Conservation (phyloP, 2,329 filamentous ascomycete species). For the Trichoderma pleuroti region DNA sequence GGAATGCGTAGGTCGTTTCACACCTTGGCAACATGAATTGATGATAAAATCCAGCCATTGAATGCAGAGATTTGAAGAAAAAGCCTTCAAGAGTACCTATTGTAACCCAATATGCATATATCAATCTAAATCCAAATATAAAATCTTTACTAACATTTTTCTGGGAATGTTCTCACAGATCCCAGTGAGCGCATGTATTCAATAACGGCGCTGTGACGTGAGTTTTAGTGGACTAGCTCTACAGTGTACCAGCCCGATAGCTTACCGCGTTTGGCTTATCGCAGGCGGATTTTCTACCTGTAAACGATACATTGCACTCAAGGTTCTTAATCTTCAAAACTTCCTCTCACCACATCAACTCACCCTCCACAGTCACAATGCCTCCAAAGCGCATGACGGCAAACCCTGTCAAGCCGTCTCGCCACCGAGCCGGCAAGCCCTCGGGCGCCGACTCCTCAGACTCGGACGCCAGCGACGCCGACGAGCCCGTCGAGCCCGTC, state of each 20-base stretch:
- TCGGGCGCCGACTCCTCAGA: slow-evolving; percentile 53
- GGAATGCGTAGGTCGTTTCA: not conserved
- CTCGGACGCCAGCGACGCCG: slow-evolving; percentile 46
- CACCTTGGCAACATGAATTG: no score
- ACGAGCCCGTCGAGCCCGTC: slow-evolving; percentile 27
- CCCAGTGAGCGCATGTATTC: not conserved
- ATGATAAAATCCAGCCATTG: no score
- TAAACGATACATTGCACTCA: no score
- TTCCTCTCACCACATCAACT: not conserved
- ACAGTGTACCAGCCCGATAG: not conserved
- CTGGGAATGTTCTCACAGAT: not conserved
- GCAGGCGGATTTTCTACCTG: not conserved
- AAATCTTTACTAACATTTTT: not conserved
- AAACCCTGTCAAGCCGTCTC: slow-evolving; percentile 74
- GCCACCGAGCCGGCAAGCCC: slow-evolving; percentile 83
- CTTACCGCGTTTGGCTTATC: not conserved
- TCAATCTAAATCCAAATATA: not conserved
- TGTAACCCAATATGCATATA: not conserved
- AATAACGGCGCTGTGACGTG: not conserved
- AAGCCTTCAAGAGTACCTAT: rapidly evolving
- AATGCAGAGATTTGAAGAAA: not conserved
- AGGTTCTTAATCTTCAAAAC: no score
- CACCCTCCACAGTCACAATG: slow-evolving; percentile 35
- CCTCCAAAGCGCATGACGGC: slow-evolving; percentile 89
- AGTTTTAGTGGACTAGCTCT: not conserved